phyloP scores from a whole-genome alignment of 2,329 filamentous ascomycete genomes.

The Bertia moriformis region DNA sequence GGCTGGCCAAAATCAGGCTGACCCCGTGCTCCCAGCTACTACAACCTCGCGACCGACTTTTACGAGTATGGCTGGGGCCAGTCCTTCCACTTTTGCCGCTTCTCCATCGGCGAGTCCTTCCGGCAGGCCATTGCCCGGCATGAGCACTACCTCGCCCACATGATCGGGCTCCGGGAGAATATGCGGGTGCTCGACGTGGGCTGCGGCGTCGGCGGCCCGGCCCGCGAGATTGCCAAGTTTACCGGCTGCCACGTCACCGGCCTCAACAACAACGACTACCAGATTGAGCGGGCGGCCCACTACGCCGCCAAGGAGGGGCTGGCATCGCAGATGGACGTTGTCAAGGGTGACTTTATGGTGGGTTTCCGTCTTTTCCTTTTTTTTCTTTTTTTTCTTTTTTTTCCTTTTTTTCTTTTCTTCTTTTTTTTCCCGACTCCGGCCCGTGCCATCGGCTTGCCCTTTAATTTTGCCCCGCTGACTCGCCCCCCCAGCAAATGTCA shows the following conservation, averaged over 20 bases:
- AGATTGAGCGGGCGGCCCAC: constrained; percentile 80
- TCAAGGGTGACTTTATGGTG: constrained; percentile 94
- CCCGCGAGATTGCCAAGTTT: constrained; percentile 92
- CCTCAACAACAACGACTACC: constrained; percentile 98
- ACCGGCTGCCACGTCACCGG: constrained; percentile 77
- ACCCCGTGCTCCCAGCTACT: constrained; percentile 47
- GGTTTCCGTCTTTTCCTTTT: too few species aligned
- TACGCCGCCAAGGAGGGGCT: constrained; percentile 76
- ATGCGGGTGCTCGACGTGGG: constrained; percentile 92
- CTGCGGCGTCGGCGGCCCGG: constrained; percentile 90
- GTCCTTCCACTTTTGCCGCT: constrained; percentile 96
- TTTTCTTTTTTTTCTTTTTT: neutral
- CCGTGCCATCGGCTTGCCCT: constrained; percentile 1
- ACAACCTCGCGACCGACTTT: constrained; percentile 88
- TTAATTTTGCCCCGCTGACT: neutral
- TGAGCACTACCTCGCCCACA: constrained; percentile 90
- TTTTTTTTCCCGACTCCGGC: too few species aligned
- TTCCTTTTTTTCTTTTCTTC: neutral
- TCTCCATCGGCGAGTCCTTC: constrained; percentile 74
- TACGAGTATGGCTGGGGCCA: constrained; percentile 97
- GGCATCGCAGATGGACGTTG: constrained; percentile 64
- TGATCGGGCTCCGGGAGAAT: constrained; percentile 70
- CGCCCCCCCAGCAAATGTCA: constrained; percentile 63
- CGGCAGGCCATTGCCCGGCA: constrained; percentile 85
- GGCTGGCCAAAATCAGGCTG: neutral